Conservation (phyloP, 345 rosid species). For the Populus tremula region DNA sequence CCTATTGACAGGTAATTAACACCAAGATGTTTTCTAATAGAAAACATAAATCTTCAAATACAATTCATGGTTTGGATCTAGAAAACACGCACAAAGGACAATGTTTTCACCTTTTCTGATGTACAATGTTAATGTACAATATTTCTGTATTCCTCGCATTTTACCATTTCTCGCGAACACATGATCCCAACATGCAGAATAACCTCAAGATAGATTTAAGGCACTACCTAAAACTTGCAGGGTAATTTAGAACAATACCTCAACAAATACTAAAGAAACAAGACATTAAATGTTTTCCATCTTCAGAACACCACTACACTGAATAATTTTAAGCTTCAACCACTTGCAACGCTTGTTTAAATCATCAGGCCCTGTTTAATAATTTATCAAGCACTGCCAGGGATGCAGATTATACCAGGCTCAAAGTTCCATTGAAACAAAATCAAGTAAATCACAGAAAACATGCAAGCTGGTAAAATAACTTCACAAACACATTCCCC, state of each 20-base stretch:
- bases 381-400: background rate
- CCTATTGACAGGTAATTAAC: background rate
- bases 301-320: background rate
- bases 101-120: background rate
- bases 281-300: background rate
- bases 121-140: background rate
- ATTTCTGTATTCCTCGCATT: background rate
- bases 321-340: background rate
- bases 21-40: background rate
- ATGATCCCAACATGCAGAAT: background rate
- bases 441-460: background rate
- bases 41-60: background rate
- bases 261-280: background rate
- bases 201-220: background rate
- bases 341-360: background rate
- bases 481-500: background rate
- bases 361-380: background rate
- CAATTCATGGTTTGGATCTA: background rate
- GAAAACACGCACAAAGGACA: background rate
- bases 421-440: background rate
- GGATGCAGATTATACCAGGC: background rate
- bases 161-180: background rate
- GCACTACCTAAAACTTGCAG: background rate
- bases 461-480: background rate
- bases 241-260: background rate